Evolutionary conservation across 208 protist genomes (phyloP).

Genomic region (Leishmania major): DNA sequence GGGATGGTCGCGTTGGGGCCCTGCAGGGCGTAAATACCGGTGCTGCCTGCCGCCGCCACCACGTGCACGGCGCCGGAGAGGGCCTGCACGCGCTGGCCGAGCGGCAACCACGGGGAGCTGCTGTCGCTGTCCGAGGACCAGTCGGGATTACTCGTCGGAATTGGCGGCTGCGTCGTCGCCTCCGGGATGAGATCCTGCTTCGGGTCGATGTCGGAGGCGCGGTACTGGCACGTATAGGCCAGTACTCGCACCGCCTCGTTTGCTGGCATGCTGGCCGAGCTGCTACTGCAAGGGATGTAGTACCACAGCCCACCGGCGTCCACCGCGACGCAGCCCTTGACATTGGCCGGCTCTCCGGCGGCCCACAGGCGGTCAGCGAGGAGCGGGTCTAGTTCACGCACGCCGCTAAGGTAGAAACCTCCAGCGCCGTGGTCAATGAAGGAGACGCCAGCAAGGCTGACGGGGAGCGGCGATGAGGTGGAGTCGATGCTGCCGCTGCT

Average conservation of each 20-base stretch:
- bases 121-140: constrained; percentile 23
- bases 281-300: constrained; percentile 48
- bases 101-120: constrained; percentile 16
- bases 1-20: constrained; percentile 12
- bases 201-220: constrained; percentile 29
- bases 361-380: constrained; percentile 55
- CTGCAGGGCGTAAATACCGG: constrained; percentile 58
- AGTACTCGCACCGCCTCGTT: constrained; percentile 23
- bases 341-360: constrained; percentile 32
- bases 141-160: constrained; percentile 18
- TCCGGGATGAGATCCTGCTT: constrained; percentile 4
- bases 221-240: constrained; percentile 61
- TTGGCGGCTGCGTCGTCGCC: constrained; percentile 22
- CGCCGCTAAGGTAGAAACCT: constrained; percentile 57
- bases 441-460: constrained; percentile 53
- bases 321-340: constrained; percentile 59
- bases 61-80: constrained; percentile 60
- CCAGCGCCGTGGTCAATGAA: constrained; percentile 46
- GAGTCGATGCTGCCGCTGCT: neutral
- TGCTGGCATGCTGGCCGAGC: constrained; percentile 14
- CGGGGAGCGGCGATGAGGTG: neutral
- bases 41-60: constrained; percentile 61
- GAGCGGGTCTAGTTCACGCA: constrained; percentile 24
- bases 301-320: constrained; percentile 48
- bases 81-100: constrained; percentile 42